phyloP scores from a whole-genome alignment of 306 rosid genomes.

The Cucumis cinereus region DNA sequence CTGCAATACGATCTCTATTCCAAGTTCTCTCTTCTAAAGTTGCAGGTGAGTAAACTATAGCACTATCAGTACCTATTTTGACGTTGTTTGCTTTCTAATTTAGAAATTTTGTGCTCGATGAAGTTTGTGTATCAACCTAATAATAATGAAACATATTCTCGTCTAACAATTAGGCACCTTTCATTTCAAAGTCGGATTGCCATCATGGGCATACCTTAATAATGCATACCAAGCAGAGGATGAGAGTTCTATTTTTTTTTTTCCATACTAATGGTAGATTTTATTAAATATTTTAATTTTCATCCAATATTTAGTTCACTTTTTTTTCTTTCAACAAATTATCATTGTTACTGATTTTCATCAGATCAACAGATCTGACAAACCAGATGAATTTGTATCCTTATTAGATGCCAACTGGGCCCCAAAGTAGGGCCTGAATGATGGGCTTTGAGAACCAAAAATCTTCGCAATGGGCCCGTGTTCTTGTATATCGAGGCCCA shows the following conservation, averaged over 20 bases:
- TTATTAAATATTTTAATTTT: too few species aligned
- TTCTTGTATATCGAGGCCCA: background rate
- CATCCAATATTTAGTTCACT: too few species aligned
- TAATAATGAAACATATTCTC: too few species aligned
- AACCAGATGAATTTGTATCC: background rate
- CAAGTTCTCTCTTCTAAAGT: background rate
- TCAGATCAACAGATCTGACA: background rate
- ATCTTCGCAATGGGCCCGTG: conserved; percentile 1
- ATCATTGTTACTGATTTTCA: background rate
- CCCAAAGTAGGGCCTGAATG: background rate
- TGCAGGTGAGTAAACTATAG: background rate
- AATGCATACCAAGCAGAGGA: background rate
- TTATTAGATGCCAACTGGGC: background rate
- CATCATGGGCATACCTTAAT: background rate
- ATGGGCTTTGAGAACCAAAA: background rate
- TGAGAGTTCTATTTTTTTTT: too few species aligned
- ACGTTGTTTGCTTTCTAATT: background rate
- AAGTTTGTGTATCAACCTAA: background rate
- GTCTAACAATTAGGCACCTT: too few species aligned
- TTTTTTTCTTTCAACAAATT: background rate
- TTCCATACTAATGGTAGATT: too few species aligned
- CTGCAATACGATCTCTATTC: background rate
- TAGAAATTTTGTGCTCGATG: background rate
- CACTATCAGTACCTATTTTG: background rate
- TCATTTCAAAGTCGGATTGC: too few species aligned